Percentiles rank a stretch among this genome's conserved stretches.
phyloP scores from a whole-genome alignment of 1,284 basidiomycete genomes.

The Cutaneotrichosporon sp. region DNA sequence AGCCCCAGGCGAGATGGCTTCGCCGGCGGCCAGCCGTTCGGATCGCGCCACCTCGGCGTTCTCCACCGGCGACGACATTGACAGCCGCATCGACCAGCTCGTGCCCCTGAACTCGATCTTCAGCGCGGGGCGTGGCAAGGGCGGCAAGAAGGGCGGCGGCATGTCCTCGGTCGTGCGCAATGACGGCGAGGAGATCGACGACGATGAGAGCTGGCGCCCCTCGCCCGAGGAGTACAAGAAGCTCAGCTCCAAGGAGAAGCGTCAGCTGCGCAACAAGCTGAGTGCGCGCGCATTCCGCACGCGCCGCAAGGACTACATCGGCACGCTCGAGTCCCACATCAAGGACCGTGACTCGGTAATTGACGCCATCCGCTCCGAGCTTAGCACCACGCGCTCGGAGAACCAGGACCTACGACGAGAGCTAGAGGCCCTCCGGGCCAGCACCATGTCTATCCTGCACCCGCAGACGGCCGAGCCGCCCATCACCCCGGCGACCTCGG shows the following conservation, averaged over 20 bases:
- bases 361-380: conserved; percentile 80
- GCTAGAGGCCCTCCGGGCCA: conserved; percentile 76
- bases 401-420: conserved; percentile 81
- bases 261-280: conserved; percentile 96
- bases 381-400: conserved; percentile 75
- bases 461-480: conserved; percentile 42
- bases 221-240: conserved; percentile 90
- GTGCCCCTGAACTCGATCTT: conserved; percentile 51
- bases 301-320: conserved; percentile 92
- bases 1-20: conserved; percentile 25
- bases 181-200: conserved; percentile 52
- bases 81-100: conserved; percentile 43
- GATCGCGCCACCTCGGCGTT: conserved; percentile 27
- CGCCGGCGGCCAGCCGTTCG: conserved; percentile 19
- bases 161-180: conserved; percentile 53
- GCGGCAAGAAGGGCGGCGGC: conserved; percentile 55
- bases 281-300: conserved; percentile 93
- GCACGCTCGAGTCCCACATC: conserved; percentile 89
- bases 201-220: conserved; percentile 55
- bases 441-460: conserved; percentile 55
- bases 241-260: conserved; percentile 92
- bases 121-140: conserved; percentile 52
- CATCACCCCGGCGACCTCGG: neutral
- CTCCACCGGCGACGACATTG: conserved; percentile 33
- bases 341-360: conserved; percentile 89